These are phyloP conservation scores for Babesia caballi DNA, from an alignment of 169 alveolate genomes.

Conservation along the genomic window DNA sequence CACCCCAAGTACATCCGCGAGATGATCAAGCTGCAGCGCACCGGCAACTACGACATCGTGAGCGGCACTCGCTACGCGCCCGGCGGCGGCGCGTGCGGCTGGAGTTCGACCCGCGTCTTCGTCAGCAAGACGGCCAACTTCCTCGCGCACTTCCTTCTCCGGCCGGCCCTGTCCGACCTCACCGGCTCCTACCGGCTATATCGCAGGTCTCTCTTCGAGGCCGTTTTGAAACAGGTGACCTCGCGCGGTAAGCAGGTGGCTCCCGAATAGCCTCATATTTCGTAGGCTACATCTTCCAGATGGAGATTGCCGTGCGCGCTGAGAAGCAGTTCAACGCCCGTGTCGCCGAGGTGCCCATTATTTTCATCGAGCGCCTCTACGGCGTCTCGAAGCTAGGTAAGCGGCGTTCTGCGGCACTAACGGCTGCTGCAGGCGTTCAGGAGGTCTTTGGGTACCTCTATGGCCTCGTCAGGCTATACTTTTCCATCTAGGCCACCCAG, in stretches of 20 bases:
- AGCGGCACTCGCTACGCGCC: conserved; percentile 93
- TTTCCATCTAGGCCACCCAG: too few species aligned
- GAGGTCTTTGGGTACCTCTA: conserved; percentile 26
- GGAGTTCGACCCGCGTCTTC: conserved; percentile 91
- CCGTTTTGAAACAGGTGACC: conserved; percentile 53
- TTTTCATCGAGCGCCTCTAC: conserved; percentile 94
- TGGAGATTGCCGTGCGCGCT: conserved; percentile 95
- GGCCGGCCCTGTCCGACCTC: conserved; percentile 84
- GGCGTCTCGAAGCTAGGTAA: conserved; percentile 92
- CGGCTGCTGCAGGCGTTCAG: conserved; percentile 1
- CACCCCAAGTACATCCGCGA: conserved; percentile 92
- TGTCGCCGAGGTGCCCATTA: conserved; percentile 95
- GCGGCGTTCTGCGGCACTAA: background rate
- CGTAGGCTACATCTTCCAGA: conserved; percentile 94
- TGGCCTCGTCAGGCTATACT: conserved; percentile 30
- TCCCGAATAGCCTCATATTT: background rate
- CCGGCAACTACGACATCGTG: conserved; percentile 89
- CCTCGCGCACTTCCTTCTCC: conserved; percentile 79
- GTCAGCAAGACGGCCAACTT: conserved; percentile 94
- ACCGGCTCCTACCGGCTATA: conserved; percentile 95
- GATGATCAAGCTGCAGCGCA: conserved; percentile 86
- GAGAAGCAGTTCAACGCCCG: conserved; percentile 77
- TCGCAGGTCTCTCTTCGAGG: conserved; percentile 85
- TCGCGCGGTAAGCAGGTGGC: background rate
- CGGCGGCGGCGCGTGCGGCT: conserved; percentile 96